phyloP scores from a whole-genome alignment of 1,284 basidiomycete species.

The Austroboletus novae-zelandiae region DNA sequence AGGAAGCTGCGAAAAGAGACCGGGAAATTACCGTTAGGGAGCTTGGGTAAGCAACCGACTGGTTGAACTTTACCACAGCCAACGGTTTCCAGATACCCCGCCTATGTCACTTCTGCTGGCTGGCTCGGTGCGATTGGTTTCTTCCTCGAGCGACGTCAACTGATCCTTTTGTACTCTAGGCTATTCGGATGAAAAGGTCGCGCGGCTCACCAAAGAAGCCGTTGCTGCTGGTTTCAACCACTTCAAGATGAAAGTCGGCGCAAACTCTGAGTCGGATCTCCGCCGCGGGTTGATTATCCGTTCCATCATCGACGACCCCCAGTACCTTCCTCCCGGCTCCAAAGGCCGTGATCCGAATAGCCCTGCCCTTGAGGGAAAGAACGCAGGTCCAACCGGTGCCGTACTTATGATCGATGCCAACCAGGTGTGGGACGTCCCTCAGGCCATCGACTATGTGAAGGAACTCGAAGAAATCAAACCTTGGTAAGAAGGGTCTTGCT shows the following conservation, averaged over 20 bases:
- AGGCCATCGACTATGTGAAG: constrained; percentile 91
- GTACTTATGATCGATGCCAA: constrained; percentile 98
- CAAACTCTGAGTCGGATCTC: constrained; percentile 77
- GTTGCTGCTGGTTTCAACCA: constrained; percentile 88
- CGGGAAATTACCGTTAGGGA: constrained; percentile 72
- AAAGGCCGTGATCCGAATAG: constrained; percentile 63
- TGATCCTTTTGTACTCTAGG: constrained; percentile 15
- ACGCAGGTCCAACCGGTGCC: constrained; percentile 89
- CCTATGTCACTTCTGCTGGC: constrained; percentile 92
- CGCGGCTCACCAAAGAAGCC: constrained; percentile 82
- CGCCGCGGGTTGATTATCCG: constrained; percentile 87
- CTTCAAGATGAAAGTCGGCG: constrained; percentile 98
- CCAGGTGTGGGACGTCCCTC: constrained; percentile 93
- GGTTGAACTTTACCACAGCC: neutral
- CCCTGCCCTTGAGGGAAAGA: constrained; percentile 75
- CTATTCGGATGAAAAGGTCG: constrained; percentile 91
- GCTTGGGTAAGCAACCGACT: constrained; percentile 44
- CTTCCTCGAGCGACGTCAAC: neutral
- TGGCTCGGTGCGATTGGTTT: constrained; percentile 63
- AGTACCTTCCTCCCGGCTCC: constrained; percentile 57
- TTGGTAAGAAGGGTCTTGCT: constrained; percentile 51
- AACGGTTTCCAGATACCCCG: constrained; percentile 68
- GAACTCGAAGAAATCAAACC: constrained; percentile 80
- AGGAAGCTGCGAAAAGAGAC: constrained; percentile 73
- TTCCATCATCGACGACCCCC: constrained; percentile 90